Percentiles rank a stretch among this genome's conserved stretches.
Conservation (phyloP, 345 rosid species). For the Turnera subulata region DNA sequence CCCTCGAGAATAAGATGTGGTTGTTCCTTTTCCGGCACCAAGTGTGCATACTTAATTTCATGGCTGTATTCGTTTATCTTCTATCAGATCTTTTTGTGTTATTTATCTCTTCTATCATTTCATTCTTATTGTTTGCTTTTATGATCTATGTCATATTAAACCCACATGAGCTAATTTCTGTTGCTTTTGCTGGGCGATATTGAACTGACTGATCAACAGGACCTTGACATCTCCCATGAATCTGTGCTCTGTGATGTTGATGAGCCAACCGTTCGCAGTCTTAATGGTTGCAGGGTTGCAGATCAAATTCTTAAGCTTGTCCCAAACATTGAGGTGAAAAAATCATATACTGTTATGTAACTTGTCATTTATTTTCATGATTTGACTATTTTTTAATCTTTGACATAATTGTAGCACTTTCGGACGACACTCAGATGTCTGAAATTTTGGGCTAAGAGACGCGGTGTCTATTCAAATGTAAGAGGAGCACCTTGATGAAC, state of each 20-base stretch:
- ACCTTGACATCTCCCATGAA: slow-evolving; percentile 22
- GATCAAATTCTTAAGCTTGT: slow-evolving; percentile 30
- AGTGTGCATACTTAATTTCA: too few relatives aligned
- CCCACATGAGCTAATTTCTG: neutral
- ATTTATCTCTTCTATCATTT: too few relatives aligned
- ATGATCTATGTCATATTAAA: too few relatives aligned
- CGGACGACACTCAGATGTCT: slow-evolving; percentile 57
- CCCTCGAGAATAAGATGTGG: neutral
- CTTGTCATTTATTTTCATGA: neutral
- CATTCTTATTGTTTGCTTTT: too few relatives aligned
- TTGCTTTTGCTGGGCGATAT: neutral
- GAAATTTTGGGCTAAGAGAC: slow-evolving; percentile 72
- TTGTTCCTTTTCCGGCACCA: too few relatives aligned
- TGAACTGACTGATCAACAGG: slow-evolving; percentile 9
- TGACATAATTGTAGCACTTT: slow-evolving; percentile 42
- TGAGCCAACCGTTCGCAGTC: slow-evolving; percentile 27
- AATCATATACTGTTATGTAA: neutral
- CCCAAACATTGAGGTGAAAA: slow-evolving; percentile 16
- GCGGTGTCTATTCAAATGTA: slow-evolving; percentile 75
- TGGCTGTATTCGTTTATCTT: too few relatives aligned
- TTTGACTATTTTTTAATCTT: slow-evolving; percentile 5
- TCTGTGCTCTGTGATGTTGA: slow-evolving; percentile 18
- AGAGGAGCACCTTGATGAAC: slow-evolving; percentile 19
- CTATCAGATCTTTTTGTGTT: too few relatives aligned
- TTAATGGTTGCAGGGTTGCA: slow-evolving; percentile 31